phyloP scores from a whole-genome alignment of 2,329 filamentous ascomycete genomes.

The Pseudogymnoascus sp. region DNA sequence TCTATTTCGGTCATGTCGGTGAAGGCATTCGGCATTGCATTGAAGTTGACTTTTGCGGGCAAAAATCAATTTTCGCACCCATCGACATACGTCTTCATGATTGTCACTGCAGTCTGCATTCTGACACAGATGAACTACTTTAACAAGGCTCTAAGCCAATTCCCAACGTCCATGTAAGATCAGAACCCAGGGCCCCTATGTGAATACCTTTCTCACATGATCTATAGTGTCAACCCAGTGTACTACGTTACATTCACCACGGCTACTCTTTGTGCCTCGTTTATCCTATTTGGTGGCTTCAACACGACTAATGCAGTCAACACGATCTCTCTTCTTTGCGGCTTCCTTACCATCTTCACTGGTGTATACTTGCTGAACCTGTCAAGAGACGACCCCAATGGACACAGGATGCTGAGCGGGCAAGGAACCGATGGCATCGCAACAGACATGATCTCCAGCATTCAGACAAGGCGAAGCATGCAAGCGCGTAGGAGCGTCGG shows the following conservation, averaged over 20 bases:
- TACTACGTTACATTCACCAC: constrained; percentile 99
- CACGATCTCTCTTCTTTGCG: constrained; percentile 83
- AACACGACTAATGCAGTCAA: constrained; percentile 90
- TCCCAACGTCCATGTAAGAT: constrained; percentile 90
- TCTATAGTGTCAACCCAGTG: constrained; percentile 57
- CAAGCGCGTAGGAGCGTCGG: constrained; percentile 68
- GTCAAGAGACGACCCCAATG: constrained; percentile 85
- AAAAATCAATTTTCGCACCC: constrained; percentile 94
- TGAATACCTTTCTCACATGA: neutral
- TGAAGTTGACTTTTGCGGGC: constrained; percentile 87
- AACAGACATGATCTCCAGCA: constrained; percentile 81
- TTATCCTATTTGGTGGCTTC: constrained; percentile 92
- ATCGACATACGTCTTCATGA: constrained; percentile 95
- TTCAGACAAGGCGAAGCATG: constrained; percentile 90
- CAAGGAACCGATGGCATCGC: constrained; percentile 68
- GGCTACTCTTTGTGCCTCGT: constrained; percentile 85
- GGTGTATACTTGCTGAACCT: constrained; percentile 94
- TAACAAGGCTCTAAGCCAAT: constrained; percentile 95
- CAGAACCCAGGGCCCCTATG: neutral
- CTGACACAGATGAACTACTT: constrained; percentile 99
- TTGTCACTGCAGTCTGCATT: constrained; percentile 87
- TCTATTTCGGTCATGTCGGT: constrained; percentile 98
- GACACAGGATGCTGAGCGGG: constrained; percentile 56
- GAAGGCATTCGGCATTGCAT: constrained; percentile 94
- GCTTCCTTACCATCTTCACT: constrained; percentile 90